Evolutionary conservation across 441 rosid species (phyloP), one percentile per base, ranked within the genome.

Genomic region (Biscutella laevigata): DNA sequence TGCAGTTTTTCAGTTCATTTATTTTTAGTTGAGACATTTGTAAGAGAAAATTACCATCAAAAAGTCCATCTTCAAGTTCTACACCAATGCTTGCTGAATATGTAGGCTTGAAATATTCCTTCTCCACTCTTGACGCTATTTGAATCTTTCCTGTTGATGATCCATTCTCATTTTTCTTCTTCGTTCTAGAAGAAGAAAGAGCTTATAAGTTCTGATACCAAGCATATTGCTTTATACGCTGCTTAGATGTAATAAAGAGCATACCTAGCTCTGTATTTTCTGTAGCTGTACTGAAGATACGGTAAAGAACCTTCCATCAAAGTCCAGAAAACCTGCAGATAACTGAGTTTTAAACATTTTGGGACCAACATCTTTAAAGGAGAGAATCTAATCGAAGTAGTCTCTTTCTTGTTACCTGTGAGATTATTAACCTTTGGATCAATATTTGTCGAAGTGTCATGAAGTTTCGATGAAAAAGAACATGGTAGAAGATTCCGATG

Each of bases 401-500:
- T 19, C 12, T 43, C 14, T 17, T 44, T 54, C 19, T 26, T 16
- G 26, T 57, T 49, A 91, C 96, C 90, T 83, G 84, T 6, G 78
- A 82, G 58, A 88, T 80, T 36, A 85, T 85, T 55, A 91, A 74
- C 20, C 96, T 79, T 72, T 88, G 94, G 59, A 85, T 69, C 72
- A 88, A 62, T 60, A 85, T 74, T 77, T 85, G 82, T 52, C 94
- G 88, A 69, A 91, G 98, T 38, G 95, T 77, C 77, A 7, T 66
- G 51, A 91, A 77, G 77, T 85, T 83, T 44, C 94, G 90, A 61
- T 88, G 95, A 35, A 88, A 57, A 49, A 85, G 86, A 42, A 82
- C 96, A 14, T 91, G 98, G 66, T 91, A 91, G 77, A 91, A 91
- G 71, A 88, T 70, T 40, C 98, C 94, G 17, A 91, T 88, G 64